Base-by-base conservation (phyloP, 352 stramenopile species). In the Phytophthora fragariae region DNA sequence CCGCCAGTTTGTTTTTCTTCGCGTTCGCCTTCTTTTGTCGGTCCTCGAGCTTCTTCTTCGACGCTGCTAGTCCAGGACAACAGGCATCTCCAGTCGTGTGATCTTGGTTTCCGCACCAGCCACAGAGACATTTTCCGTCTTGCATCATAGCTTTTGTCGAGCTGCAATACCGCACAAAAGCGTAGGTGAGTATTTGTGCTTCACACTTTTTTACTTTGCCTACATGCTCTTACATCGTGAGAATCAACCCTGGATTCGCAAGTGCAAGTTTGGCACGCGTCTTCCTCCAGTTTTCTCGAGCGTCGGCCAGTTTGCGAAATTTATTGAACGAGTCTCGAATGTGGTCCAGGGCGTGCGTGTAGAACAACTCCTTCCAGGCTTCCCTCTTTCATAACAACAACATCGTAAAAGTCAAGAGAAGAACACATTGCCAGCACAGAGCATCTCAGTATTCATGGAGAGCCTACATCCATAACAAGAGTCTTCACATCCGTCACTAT, bases 91-190 rank as follows among this genome's bases (percentile, higher is more conserved):
- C 89, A 33, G 89, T 94, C 29, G 86, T 92, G 61, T 95, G 89
- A 21, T 93, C 84, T 7, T 68, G 57, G 39, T 84, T 92, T 33
- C 89, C 89, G 52, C 89, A 95, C 89, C 89, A 95, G 10, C 84
- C 84, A 49, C 89, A 95, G 41, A 93, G 80, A 39, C 86, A 93
- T 58, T 91, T 88, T n/a, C 84, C 89, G 46, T 95, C 87, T 66
- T 90, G 81, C 89, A 95, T 94, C 89, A 95, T 94, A 24, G 80
- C 79, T 52, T 90, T 92, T 6, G 89, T 94, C 0, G 89, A 92
- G 29, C 89, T 95, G 21, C 62, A 21, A 12, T 27, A 33, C 57
- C 47, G 29, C 47, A 54, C 9, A 54, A 54, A 24, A 29, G 31
- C 15, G 29, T 5, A 52, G 9, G 29, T 72, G 35, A 61, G 35